A percentile compares a stretch with the other conserved stretches of the same genome.
Conservation (phyloP, 225 moss, liverwort and hornwort species). For the Sphagnum tenellum region DNA sequence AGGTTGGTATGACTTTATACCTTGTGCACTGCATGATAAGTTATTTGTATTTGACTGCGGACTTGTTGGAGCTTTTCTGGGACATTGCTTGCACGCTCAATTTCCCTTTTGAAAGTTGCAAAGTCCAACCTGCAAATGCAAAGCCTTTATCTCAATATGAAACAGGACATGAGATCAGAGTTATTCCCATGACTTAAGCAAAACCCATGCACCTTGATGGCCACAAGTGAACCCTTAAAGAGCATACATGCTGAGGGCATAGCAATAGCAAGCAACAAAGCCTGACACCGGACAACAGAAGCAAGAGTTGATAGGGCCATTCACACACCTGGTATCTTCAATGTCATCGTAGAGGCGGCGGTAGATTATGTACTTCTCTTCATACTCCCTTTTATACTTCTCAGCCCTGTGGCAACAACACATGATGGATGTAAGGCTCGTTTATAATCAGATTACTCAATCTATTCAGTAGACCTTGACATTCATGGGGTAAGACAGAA, state of each 20-base stretch:
- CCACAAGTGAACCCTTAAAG: too few species aligned
- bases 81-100: conserved; percentile 27
- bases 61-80: conserved; percentile 42
- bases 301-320: neutral
- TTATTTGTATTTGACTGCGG: conserved; percentile 31
- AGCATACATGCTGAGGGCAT: neutral
- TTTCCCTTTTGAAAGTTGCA: conserved; percentile 33
- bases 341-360: conserved; percentile 46
- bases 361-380: conserved; percentile 69
- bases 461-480: too few species aligned
- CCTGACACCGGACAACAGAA: neutral
- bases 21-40: conserved; percentile 38
- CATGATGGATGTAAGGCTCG: too few species aligned
- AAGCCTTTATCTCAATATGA: too few species aligned
- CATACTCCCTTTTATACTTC: conserved; percentile 62
- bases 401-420: conserved; percentile 34
- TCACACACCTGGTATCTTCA: conserved; percentile 53
- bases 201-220: too few species aligned
- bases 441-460: too few species aligned
- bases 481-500: too few species aligned
- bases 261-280: neutral
- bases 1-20: conserved; percentile 11
- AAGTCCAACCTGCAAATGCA: conserved; percentile 5
- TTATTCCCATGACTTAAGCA: too few species aligned
- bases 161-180: too few species aligned